Conservation (phyloP, 345 rosid species). For the Garcia nutans region DNA sequence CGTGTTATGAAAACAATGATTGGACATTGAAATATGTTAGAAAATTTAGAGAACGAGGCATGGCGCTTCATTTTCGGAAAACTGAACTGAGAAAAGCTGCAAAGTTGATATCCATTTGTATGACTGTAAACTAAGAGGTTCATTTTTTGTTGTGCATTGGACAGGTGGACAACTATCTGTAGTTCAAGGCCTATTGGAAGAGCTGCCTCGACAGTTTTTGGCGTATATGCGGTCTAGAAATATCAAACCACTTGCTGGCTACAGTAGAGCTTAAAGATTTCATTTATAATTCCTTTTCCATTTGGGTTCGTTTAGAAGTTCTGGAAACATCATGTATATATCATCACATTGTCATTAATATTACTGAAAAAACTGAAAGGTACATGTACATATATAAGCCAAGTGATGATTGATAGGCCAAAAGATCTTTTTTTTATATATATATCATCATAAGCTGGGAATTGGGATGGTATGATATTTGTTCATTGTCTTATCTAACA, state of each 20-base stretch:
- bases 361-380: too few species aligned
- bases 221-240: slow-evolving; percentile 56
- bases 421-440: too few species aligned
- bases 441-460: too few species aligned
- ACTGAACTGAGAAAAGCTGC: not conserved
- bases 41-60: not conserved
- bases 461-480: too few species aligned
- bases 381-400: too few species aligned
- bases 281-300: too few species aligned
- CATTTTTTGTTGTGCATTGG: not conserved
- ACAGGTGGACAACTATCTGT: slow-evolving; percentile 67
- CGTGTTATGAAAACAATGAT: not conserved
- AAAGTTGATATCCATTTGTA: not conserved
- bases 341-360: too few species aligned
- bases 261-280: too few species aligned
- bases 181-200: slow-evolving; percentile 79
- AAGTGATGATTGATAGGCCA: too few species aligned
- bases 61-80: not conserved
- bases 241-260: slow-evolving; percentile 44
- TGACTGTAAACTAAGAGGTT: not conserved
- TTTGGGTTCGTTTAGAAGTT: too few species aligned
- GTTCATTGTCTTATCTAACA: too few species aligned
- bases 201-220: slow-evolving; percentile 84
- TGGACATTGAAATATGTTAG: not conserved
- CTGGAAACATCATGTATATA: too few species aligned